Base-by-base conservation (phyloP, 306 rosid genomes). In the Abrus precatorius region DNA sequence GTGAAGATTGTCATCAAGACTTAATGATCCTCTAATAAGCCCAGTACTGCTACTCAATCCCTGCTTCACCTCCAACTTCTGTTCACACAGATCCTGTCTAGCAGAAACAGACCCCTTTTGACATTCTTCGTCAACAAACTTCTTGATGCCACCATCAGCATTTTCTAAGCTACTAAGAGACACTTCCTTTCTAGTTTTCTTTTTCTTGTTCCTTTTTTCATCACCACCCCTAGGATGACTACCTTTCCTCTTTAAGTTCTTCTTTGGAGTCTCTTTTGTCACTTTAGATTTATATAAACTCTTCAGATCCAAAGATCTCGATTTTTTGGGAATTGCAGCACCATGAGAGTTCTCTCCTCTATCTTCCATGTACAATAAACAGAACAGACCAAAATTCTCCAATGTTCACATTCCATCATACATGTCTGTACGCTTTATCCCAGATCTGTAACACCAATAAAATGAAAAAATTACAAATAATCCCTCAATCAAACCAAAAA, bases 251-350 rank as follows among this genome's bases (percentile, higher is more conserved):
- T 90, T 92, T 79, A 87, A 76, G 48, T 55, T 74, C 82, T 83
- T 84, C 5, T 71, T 75, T 30, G 72, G 61, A 55, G 29, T 73
- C 69, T 77, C 92, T 67, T 79, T 80, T 5, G 59, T 61, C 76
- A 60, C 81, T 63, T 81, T 77, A 56, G 89, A 68, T 62, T 86
- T 78, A 67, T 89, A 90, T 65, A 92, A 87, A 85, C 93, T 87
- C 84, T 87, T 89, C 81, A 90, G 83, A 87, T 90, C 97, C 92
- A 90, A 87, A 52, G 95, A 87, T 89, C 92, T 92, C 65, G 93
- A 86, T 85, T 86, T 87, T 82, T 84, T 84, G 28, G 86, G 87
- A 75, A 80, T 82, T 75, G 62, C 91, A 67, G 88, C 69, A 75
- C 90, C 95, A 82, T 89, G 85, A 76, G 91, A 72, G 83, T 69